These are phyloP conservation scores for Alternaria metachromatica DNA, from an alignment of 2,329 filamentous ascomycete species.

Conservation along the genomic window DNA sequence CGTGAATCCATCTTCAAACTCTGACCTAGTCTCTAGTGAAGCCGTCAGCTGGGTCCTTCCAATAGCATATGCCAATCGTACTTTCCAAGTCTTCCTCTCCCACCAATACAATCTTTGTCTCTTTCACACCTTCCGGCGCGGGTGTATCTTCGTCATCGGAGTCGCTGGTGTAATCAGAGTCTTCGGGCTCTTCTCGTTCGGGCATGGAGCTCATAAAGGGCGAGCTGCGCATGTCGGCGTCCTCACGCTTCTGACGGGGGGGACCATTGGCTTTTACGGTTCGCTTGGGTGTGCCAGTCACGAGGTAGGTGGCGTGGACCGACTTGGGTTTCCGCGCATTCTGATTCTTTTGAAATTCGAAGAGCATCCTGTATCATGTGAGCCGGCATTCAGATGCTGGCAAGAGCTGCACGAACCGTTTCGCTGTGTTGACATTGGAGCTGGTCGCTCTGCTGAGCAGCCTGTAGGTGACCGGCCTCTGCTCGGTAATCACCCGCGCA, in stretches of 20 bases:
- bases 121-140: slow-evolving; percentile 49
- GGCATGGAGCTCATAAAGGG: slow-evolving; percentile 72
- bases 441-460: slow-evolving; percentile 81
- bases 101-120: slow-evolving; percentile 69
- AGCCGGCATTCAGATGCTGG: slow-evolving; percentile 13
- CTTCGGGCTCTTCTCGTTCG: slow-evolving; percentile 50
- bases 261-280: slow-evolving; percentile 46
- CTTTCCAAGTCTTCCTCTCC: slow-evolving; percentile 76
- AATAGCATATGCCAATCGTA: slow-evolving; percentile 42
- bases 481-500: slow-evolving; percentile 76
- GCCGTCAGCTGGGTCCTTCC: slow-evolving; percentile 15
- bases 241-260: slow-evolving; percentile 62
- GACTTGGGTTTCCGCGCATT: slow-evolving; percentile 75
- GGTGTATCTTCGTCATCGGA: slow-evolving; percentile 52
- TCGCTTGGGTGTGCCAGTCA: slow-evolving; percentile 71
- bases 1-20: slow-evolving; percentile 75
- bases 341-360: slow-evolving; percentile 80
- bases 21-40: slow-evolving; percentile 65
- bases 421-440: slow-evolving; percentile 85
- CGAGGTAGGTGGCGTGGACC: slow-evolving; percentile 90
- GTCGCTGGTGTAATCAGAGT: slow-evolving; percentile 21
- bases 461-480: slow-evolving; percentile 82
- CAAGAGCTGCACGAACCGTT: slow-evolving; percentile 68
- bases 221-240: slow-evolving; percentile 71
- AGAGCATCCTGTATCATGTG: slow-evolving; percentile 71